phyloP scores from a whole-genome alignment of 495 filamentous ascomycete species.

The Thozetella sp. region DNA sequence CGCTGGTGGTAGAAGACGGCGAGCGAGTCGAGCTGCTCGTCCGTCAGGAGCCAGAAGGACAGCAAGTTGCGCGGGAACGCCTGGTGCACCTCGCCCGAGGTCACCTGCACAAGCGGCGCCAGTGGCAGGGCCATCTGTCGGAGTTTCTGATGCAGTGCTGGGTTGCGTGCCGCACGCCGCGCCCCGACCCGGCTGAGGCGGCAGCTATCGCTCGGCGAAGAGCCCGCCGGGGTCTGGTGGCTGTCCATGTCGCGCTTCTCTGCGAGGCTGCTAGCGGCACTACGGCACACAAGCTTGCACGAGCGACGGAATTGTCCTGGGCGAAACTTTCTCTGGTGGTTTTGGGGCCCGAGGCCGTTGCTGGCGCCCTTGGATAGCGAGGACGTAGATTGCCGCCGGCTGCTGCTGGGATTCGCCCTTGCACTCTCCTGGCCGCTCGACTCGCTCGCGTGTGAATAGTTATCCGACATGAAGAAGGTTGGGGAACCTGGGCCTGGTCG shows the following conservation, averaged over 20 bases:
- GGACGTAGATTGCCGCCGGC: background rate
- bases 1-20: constrained; percentile 78
- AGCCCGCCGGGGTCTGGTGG: background rate
- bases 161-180: constrained; percentile 33
- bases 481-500: too few species aligned
- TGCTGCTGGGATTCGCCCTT: background rate
- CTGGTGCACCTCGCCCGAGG: constrained; percentile 61
- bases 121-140: constrained; percentile 51
- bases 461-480: constrained; percentile 1
- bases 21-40: constrained; percentile 68
- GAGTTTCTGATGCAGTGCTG: constrained; percentile 39
- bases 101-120: constrained; percentile 59
- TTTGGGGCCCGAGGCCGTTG: background rate
- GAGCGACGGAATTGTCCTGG: background rate
- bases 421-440: background rate
- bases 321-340: background rate
- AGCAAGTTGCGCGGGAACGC: constrained; percentile 68
- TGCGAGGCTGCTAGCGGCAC: background rate
- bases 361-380: background rate
- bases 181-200: constrained; percentile 10
- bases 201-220: background rate
- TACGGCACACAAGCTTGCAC: background rate
- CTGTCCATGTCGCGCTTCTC: background rate
- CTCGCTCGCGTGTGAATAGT: background rate
- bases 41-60: constrained; percentile 75